Evolutionary conservation across 2,329 filamentous ascomycete genomes (phyloP).

Genomic region (Fusarium goolgardi): DNA sequence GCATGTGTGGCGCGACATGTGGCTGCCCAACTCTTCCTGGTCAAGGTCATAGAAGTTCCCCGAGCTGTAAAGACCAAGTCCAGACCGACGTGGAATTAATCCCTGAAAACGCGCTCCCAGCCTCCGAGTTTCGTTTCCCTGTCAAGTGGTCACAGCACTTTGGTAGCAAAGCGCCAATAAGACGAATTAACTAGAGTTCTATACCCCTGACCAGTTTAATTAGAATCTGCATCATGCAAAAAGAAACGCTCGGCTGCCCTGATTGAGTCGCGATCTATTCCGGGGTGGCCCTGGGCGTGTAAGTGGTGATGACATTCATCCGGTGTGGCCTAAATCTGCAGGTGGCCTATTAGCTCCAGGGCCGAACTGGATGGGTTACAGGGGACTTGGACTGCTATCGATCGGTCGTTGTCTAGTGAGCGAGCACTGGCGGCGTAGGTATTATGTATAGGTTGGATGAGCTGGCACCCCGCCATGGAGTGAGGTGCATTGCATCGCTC

Average conservation of each 20-base stretch:
- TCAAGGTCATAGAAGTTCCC: background rate
- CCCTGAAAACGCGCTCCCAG: conserved; percentile 39
- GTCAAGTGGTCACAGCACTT: conserved; percentile 18
- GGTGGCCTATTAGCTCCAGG: conserved; percentile 37
- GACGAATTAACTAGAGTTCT: conserved; percentile 10
- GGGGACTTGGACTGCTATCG: conserved; percentile 33
- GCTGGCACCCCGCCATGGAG: conserved; percentile 44
- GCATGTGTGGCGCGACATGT: background rate
- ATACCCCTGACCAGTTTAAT: conserved; percentile 36
- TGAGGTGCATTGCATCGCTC: conserved; percentile 16
- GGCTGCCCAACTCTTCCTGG: conserved; percentile 2
- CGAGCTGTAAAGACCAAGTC: conserved; percentile 12
- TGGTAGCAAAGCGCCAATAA: conserved; percentile 32
- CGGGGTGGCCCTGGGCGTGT: conserved; percentile 27
- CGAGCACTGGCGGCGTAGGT: conserved; percentile 35
- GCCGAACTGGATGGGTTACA: conserved; percentile 26
- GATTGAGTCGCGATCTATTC: conserved; percentile 25
- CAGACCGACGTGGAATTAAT: conserved; percentile 31
- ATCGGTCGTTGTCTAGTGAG: conserved; percentile 49
- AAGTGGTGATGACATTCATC: conserved; percentile 40
- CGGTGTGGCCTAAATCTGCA: conserved; percentile 23
- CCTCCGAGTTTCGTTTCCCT: conserved; percentile 42
- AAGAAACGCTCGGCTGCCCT: conserved; percentile 26
- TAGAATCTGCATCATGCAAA: conserved; percentile 40
- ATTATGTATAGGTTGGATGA: conserved; percentile 29